Base-by-base conservation (phyloP, 2,329 filamentous ascomycete genomes). In the Aureobasidium sp. region DNA sequence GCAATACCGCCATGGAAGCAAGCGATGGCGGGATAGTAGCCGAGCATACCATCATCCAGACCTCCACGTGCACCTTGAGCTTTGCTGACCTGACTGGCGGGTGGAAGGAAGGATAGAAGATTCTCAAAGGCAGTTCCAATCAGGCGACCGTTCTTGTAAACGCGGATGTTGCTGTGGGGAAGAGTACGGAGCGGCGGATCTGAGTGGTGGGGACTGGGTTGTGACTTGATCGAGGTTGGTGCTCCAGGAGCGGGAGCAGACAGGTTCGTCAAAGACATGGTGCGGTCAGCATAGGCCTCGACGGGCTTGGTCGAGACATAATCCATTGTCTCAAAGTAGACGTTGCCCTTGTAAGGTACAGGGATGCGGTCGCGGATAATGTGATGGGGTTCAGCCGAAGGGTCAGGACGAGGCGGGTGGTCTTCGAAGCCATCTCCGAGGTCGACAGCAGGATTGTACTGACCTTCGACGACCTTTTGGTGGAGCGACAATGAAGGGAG, bases 321-420 rank as follows among this genome's bases (percentile, higher is more conserved):
- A 71, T 96, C 91, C 66, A 91, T 89, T 71, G 90, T 88, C 75
- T 97, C 93, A 74, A 96, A 97, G 77, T 95, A 96, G 59, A 92
- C 88, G 72, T 95, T 91, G 45, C 88, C 86, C 74, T 96, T 97
- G 79, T 96, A 95, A 10, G 92, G 86, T 66, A 97, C 96, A 1
- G 94, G 92, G 48, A 97, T 91, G 53, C 94, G 89, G 74, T 99
- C 95, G 64, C 95, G 90, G 63, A 99, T 90, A 64, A 97, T 89
- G 73, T 97, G 94, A 16, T 85, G 77, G 63, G 84, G 80, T 0
- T 82, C 79, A 16, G 62, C 65, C n/a, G 70, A 68, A 3, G 78
- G 72, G 21, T 78, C 74, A 59, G 69, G 71, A 37, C 59, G 65
- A 37, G 62, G 64, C 0, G 61, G 61, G 21, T 62, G 62, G 25